These are phyloP conservation scores for Auricularia cornea DNA, from an alignment of 768 basidiomycete species.

Conservation along the genomic window DNA sequence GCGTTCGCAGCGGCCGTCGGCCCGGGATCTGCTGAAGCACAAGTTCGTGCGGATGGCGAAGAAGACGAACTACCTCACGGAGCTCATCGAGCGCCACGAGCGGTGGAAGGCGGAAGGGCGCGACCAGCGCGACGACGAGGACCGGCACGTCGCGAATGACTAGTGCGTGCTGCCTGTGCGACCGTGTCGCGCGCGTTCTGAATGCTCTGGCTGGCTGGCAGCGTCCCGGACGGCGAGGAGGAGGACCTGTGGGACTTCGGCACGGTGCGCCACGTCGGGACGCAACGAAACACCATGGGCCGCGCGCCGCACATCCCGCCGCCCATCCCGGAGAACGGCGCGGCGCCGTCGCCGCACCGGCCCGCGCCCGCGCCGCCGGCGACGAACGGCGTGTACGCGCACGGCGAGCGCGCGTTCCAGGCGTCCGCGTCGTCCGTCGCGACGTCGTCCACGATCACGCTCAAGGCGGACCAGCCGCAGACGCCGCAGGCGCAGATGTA, in stretches of 20 bases:
- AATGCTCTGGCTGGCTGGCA: constrained; percentile 19
- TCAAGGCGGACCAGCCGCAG: constrained; percentile 52
- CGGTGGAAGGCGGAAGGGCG: constrained; percentile 90
- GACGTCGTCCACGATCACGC: constrained; percentile 8
- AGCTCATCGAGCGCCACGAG: constrained; percentile 90
- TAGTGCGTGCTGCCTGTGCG: constrained; percentile 41
- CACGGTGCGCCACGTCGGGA: constrained; percentile 69
- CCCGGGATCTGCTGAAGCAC: constrained; percentile 92
- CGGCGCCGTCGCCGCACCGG: constrained; percentile 16
- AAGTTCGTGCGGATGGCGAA: constrained; percentile 93
- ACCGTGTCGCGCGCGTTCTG: no score
- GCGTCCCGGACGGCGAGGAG: constrained; percentile 45
- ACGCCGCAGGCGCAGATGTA: no score
- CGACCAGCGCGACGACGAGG: constrained; percentile 62
- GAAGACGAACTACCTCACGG: constrained; percentile 89
- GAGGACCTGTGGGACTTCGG: constrained; percentile 95
- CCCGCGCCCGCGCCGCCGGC: constrained; percentile 1
- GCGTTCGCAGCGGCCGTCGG: constrained; percentile 69
- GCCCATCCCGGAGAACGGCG: constrained; percentile 75
- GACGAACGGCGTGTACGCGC: constrained; percentile 4
- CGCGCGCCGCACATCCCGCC: constrained; percentile 52
- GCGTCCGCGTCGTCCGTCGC: constrained; percentile 36
- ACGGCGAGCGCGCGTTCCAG: constrained; percentile 14
- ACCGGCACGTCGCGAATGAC: constrained; percentile 52
- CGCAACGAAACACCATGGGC: constrained; percentile 56